These are phyloP conservation scores for Chimonanthus praecox DNA, from an alignment of 164 flowering plant species.

Conservation along the genomic window DNA sequence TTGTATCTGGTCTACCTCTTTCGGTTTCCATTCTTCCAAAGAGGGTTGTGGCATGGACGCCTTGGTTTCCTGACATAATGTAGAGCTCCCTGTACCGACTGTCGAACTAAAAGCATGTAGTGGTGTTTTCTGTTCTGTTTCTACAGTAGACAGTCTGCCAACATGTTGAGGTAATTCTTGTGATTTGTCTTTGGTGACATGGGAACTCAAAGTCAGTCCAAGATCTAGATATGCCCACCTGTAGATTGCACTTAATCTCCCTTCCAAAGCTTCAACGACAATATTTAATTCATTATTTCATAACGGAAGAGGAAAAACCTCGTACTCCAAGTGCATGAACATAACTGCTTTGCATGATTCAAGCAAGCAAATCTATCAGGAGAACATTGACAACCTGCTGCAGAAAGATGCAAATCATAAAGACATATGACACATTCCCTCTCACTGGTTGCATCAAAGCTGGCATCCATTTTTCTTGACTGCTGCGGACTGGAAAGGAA, in stretches of 20 bases:
- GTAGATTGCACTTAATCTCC: constrained; percentile 68
- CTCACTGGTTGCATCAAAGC: constrained; percentile 42
- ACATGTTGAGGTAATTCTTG: constrained; percentile 3
- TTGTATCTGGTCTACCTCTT: background rate
- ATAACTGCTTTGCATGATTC: constrained; percentile 58
- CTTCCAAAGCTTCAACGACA: constrained; percentile 66
- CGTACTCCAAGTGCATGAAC: constrained; percentile 57
- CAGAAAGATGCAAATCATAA: constrained; percentile 69
- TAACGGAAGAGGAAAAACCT: constrained; percentile 57
- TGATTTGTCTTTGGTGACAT: constrained; percentile 36
- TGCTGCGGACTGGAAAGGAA: constrained; percentile 39
- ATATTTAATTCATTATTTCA: constrained; percentile 45
- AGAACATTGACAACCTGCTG: constrained; percentile 67
- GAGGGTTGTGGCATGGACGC: constrained; percentile 1
- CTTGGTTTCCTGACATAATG: background rate
- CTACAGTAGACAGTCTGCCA: constrained; percentile 1
- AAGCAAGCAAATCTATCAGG: constrained; percentile 59
- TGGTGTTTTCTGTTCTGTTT: constrained; percentile 6
- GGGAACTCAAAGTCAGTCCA: constrained; percentile 46
- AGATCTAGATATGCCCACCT: constrained; percentile 70
- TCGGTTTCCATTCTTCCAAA: constrained; percentile 11
- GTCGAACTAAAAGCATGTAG: constrained; percentile 1
- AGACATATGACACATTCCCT: constrained; percentile 60
- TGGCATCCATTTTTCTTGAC: constrained; percentile 43
- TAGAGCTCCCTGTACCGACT: background rate